A percentile compares a stretch with the other conserved stretches of the same genome.
These are phyloP conservation scores for Russula foetens DNA, from an alignment of 768 basidiomycete genomes.

Conservation along the genomic window DNA sequence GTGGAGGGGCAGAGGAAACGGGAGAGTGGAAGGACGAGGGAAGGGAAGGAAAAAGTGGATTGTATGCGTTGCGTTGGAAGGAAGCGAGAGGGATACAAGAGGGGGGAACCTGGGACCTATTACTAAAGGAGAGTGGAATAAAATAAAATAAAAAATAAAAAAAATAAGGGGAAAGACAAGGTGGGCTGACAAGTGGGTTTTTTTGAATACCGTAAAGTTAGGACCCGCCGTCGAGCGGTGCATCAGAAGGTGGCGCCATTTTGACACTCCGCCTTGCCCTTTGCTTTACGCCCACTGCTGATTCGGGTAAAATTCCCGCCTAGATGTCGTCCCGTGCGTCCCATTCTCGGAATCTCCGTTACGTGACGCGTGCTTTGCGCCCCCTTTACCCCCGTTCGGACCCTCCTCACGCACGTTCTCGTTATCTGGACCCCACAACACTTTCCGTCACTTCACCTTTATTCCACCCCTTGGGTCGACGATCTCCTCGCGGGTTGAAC, in stretches of 20 bases:
- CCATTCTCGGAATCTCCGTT: conserved; percentile 14
- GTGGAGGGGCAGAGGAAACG: background rate
- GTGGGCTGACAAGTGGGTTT: conserved; percentile 12
- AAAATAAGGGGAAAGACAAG: background rate
- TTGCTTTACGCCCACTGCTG: conserved; percentile 4
- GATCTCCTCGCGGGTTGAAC: background rate
- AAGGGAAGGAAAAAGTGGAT: conserved; percentile 6
- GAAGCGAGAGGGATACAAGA: conserved; percentile 10
- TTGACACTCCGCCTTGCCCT: conserved; percentile 12
- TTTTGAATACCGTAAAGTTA: background rate
- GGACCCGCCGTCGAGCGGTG: background rate
- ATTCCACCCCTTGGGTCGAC: background rate
- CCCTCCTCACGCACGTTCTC: background rate
- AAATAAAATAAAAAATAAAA: background rate
- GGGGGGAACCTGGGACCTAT: background rate
- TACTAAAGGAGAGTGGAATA: background rate
- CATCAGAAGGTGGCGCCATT: conserved; percentile 18
- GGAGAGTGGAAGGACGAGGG: conserved; percentile 11
- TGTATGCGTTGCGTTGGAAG: conserved; percentile 22
- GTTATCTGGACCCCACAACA: conserved; percentile 12
- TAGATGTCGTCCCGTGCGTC: background rate
- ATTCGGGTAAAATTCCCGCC: conserved; percentile 6
- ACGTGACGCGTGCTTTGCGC: background rate
- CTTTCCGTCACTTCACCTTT: background rate
- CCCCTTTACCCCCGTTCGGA: background rate